Base-by-base conservation (phyloP, 2,329 filamentous ascomycete species). In the Aspergillus awamori region DNA sequence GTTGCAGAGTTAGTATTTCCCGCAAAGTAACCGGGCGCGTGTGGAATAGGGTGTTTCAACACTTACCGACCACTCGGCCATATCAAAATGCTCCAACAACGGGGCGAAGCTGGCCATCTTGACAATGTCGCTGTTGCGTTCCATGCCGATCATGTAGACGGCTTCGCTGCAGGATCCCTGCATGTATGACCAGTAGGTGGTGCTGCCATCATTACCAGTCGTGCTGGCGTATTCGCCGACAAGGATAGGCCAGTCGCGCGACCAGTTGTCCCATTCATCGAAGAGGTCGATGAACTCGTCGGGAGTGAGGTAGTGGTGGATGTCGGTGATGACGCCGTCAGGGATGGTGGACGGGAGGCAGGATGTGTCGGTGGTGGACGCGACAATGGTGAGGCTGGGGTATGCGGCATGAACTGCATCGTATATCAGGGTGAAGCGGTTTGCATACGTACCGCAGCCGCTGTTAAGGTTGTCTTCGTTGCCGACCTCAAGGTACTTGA, bases 381-480 rank as follows among this genome's bases (percentile, higher is more conserved):
- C 78, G 59, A 87, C 83, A 53, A 87, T 77, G 26, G 78, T 84
- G 41, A 88, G 81, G 48, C 87, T 76, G 0, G 85, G 84, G 60
- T 87, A 86, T 7, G 74, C 75, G 22, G 76, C 75, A 57, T 77
- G 80, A 72, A 89, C 85, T 4, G 86, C 85, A 26, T 86, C 73
- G 63, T 86, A 79, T 72, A 89, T 87, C 68, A 81, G 77, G 7
- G 81, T 81, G 69, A 88, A 87, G 8, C 87, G 83, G 66, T 84
- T 76, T 1, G 80, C 74, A 74, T 83, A 86, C 0, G 81, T 82
- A 0, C 69, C 67, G 1, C 80, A 77, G 5, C 81, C 82, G 8
- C 83, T 82, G 4, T 80, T 81, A 8, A 88, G 82, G 76, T 85
- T 84, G 65, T 90, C 88, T 70, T 90, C 87, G 70, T 90, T 90